A percentile compares a stretch with the other conserved stretches of the same genome.
phyloP scores from a whole-genome alignment of 129 eudicot genomes.

The Dittrichia graveolens region DNA sequence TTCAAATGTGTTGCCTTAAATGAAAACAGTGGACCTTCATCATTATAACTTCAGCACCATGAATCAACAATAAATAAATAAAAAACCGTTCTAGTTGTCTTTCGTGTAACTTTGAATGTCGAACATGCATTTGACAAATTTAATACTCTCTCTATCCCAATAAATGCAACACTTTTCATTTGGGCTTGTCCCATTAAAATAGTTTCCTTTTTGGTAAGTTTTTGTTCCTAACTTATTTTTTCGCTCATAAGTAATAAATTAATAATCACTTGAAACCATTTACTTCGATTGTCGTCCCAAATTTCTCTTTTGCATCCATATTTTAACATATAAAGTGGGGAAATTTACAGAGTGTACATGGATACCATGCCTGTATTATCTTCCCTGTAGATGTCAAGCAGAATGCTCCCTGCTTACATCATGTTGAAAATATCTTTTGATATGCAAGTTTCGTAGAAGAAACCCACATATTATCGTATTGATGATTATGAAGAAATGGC shows the following conservation, averaged over 20 bases:
- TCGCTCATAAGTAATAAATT: too few relatives aligned
- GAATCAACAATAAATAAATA: not conserved
- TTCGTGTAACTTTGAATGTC: not conserved
- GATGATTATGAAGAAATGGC: too few relatives aligned
- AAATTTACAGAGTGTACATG: not conserved
- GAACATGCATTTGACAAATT: not conserved
- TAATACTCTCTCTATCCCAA: too few relatives aligned
- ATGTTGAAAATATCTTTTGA: not conserved
- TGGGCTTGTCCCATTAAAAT: too few relatives aligned
- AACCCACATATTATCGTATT: too few relatives aligned
- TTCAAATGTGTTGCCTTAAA: not conserved
- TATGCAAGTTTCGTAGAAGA: not conserved
- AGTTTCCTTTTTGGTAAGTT: not conserved
- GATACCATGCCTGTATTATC: not conserved
- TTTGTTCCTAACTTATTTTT: not conserved
- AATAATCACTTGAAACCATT: not conserved
- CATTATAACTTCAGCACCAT: not conserved
- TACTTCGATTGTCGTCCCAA: too few relatives aligned
- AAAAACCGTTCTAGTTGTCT: not conserved
- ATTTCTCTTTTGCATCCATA: not conserved
- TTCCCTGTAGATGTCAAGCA: constrained; percentile 3
- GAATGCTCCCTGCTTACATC: not conserved
- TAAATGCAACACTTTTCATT: too few relatives aligned
- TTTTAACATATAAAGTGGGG: not conserved
- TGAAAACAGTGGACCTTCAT: not conserved